These are phyloP conservation scores for Cystobasidium ongulense DNA, from an alignment of 768 basidiomycete species.

Conservation along the genomic window DNA sequence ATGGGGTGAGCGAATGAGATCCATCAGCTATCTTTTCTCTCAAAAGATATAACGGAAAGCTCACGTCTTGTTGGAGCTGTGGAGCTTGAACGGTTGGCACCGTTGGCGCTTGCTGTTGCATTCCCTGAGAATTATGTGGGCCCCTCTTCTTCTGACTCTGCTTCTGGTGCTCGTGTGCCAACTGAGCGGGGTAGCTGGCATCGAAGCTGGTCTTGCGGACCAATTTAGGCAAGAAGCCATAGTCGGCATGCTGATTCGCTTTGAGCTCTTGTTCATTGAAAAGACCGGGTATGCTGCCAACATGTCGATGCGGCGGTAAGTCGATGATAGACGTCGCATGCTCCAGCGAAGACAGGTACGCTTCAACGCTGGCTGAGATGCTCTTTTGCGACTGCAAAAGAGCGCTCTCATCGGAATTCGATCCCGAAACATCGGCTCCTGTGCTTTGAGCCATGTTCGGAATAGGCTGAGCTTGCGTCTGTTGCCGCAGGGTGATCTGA, in stretches of 20 bases:
- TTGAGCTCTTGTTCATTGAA: conserved; percentile 24
- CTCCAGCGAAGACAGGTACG: conserved; percentile 13
- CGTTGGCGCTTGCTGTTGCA: background rate
- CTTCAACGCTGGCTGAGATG: conserved; percentile 12
- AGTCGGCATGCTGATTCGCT: conserved; percentile 29
- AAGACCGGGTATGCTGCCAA: conserved; percentile 30
- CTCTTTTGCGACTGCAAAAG: conserved; percentile 2
- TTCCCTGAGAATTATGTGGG: background rate
- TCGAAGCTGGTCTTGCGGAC: conserved; percentile 34
- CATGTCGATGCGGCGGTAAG: conserved; percentile 14
- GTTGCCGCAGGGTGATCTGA: background rate
- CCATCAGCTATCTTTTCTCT: background rate
- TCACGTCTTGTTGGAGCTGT: background rate
- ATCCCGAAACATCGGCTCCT: background rate
- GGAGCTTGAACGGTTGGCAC: background rate
- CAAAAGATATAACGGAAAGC: background rate
- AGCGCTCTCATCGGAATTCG: background rate
- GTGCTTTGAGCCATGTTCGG: background rate
- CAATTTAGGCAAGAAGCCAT: conserved; percentile 34
- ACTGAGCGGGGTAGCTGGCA: conserved; percentile 20
- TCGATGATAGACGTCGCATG: conserved; percentile 12
- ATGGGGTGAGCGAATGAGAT: background rate
- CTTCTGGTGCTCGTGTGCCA: conserved; percentile 12
- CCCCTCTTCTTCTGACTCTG: background rate
- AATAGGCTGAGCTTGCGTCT: background rate